These are phyloP conservation scores for Coemansia aciculifera DNA, from an alignment of 192 early-diverging fungal species.

Conservation along the genomic window DNA sequence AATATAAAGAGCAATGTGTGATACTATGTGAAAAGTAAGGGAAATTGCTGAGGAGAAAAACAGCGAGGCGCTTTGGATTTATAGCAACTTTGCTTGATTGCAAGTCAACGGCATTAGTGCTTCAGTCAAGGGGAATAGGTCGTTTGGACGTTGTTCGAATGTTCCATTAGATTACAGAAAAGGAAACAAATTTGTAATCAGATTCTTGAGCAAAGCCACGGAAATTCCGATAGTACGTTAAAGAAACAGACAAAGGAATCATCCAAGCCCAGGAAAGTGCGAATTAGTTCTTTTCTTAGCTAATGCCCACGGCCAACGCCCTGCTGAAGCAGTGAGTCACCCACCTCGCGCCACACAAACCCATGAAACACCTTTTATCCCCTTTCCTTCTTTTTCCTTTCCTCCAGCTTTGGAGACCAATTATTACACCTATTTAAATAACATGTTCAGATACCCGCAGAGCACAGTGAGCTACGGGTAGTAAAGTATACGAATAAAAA, in stretches of 20 bases:
- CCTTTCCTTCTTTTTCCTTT: neutral
- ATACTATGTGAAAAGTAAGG: no score
- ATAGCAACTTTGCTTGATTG: neutral
- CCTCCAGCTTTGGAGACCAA: neutral
- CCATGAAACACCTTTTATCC: neutral
- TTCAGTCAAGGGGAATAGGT: neutral
- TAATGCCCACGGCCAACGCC: neutral
- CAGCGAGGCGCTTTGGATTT: neutral
- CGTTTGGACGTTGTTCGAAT: neutral
- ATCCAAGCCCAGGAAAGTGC: no score
- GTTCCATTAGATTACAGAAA: neutral
- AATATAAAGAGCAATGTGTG: neutral
- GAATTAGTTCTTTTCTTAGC: no score
- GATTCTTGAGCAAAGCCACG: neutral
- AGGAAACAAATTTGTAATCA: neutral
- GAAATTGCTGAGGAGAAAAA: no score
- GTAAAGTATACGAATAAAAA: no score
- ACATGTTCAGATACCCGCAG: no score
- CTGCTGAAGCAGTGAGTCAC: no score
- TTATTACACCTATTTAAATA: no score
- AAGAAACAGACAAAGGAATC: no score
- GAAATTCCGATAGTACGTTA: no score
- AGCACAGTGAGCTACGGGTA: no score
- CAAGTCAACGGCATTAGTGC: neutral
- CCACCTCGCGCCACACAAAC: neutral